phyloP scores from a whole-genome alignment of 768 basidiomycete species.

The Mycena polygramma region DNA sequence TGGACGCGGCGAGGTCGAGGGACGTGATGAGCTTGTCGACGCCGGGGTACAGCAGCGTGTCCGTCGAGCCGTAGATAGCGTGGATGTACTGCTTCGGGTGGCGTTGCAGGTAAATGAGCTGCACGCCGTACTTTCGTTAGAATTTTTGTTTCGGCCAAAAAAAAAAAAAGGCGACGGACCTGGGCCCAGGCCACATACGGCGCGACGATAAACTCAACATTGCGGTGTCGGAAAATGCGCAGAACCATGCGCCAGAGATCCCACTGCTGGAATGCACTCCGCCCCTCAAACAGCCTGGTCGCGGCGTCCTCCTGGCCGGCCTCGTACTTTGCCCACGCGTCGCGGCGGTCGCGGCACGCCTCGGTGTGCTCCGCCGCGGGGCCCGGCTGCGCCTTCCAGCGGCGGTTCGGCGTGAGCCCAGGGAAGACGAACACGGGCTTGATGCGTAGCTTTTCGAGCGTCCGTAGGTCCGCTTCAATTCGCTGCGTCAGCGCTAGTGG shows the following conservation, averaged over 20 bases:
- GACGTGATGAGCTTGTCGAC: constrained; percentile 93
- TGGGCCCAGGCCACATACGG: constrained; percentile 97
- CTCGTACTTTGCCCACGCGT: constrained; percentile 97
- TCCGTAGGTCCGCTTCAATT: constrained; percentile 92
- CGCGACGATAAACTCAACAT: constrained; percentile 96
- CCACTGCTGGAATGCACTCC: constrained; percentile 81
- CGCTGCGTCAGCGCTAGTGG: constrained; percentile 89
- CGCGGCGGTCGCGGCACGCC: constrained; percentile 79
- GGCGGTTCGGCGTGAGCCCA: constrained; percentile 84
- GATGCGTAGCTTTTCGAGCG: constrained; percentile 91
- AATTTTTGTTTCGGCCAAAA: no score
- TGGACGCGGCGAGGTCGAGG: constrained; percentile 78
- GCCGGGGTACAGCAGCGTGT: constrained; percentile 88
- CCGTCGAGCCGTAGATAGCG: constrained; percentile 91
- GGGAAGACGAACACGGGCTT: constrained; percentile 99
- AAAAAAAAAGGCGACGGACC: constrained; percentile 63
- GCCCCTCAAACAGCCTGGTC: constrained; percentile 84
- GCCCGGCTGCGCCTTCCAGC: constrained; percentile 63
- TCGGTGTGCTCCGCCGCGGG: constrained; percentile 63
- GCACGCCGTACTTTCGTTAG: constrained; percentile 11
- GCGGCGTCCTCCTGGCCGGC: constrained; percentile 91
- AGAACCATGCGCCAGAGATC: constrained; percentile 96
- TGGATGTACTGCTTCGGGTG: constrained; percentile 96
- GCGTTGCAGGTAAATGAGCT: constrained; percentile 96
- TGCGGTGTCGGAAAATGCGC: constrained; percentile 92